Base-by-base conservation (phyloP, 371 early-diverging fungal genomes). In the Zancudomyces culisetae region DNA sequence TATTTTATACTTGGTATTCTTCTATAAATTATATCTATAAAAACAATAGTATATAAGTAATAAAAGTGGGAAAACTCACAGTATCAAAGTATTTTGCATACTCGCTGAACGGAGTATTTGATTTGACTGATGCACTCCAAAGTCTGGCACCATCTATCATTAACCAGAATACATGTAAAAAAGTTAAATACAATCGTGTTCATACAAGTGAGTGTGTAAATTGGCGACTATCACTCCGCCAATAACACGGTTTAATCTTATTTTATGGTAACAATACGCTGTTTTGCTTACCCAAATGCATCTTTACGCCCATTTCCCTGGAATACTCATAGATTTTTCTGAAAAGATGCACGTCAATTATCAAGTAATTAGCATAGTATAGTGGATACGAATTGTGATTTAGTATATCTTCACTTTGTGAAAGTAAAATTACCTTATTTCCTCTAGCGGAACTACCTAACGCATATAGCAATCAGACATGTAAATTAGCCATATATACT, bases 101-200 rank as follows among this genome's bases (percentile, higher is more conserved):
- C 42, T 81, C 79, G 19, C 68, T 68, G 26, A 93, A 53, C 3
- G 78, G 56, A 12, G 76, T 69, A 0, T 85, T 86, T 0, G 79
- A 79, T 8, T 69, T 80, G 21, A 75, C 69, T 45, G 69, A 66
- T 1, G 93, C 95, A 57, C 91, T 86, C 93, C 95, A 94, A 39
- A 93, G 71, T 45, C 95, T 70, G 24, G 93, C 86, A 15, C 95
- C 93, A 61, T 94, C 95, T 24, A 43, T 43, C n/a, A n/a, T n/a
- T n/a, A n/a, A n/a, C n/a, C n/a, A n/a, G n/a, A n/a, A n/a, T n/a
- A n/a, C n/a, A n/a, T n/a, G n/a, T n/a, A n/a, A n/a, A n/a, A n/a
- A n/a, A n/a, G n/a, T n/a, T n/a, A n/a, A n/a, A n/a, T n/a, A n/a
- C n/a, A n/a, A n/a, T n/a, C n/a, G n/a, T n/a, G n/a, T n/a, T n/a